Evolutionary conservation across 2,329 filamentous ascomycete species (phyloP).

Genomic region (Colletotrichum scovillei): DNA sequence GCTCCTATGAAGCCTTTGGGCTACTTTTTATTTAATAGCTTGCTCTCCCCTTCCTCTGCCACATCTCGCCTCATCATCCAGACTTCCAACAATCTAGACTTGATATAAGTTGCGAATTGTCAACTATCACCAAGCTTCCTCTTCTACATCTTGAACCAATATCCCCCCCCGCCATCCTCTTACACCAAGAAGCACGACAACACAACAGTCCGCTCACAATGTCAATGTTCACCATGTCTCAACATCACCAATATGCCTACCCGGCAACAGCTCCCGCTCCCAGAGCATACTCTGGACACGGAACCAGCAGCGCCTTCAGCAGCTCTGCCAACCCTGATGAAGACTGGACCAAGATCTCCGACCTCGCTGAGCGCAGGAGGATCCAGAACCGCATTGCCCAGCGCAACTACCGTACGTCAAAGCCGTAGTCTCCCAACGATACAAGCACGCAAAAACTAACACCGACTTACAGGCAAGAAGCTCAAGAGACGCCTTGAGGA

Average conservation of each 20-base stretch:
- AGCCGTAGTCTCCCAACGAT: background rate
- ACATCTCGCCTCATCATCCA: conserved; percentile 5
- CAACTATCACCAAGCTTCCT: background rate
- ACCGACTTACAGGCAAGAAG: conserved; percentile 77
- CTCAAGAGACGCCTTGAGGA: conserved; percentile 90
- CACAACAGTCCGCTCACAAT: conserved; percentile 8
- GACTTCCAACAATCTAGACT: background rate
- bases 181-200: background rate
- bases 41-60: conserved; percentile 14
- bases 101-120: background rate
- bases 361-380: conserved; percentile 90
- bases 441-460: background rate
- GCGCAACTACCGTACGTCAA: conserved; percentile 88
- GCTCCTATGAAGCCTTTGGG: conserved; percentile 25
- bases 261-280: conserved; percentile 54
- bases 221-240: conserved; percentile 57
- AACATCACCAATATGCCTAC: conserved; percentile 56
- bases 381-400: conserved; percentile 99
- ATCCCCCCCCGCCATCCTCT: background rate
- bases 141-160: background rate
- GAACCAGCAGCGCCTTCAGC: conserved; percentile 94
- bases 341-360: conserved; percentile 99
- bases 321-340: conserved; percentile 95
- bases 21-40: conserved; percentile 33
- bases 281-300: conserved; percentile 77